Percentiles rank a stretch among this genome's conserved stretches.
Conservation (phyloP, 768 basidiomycete species). For the Calocybe indica region DNA sequence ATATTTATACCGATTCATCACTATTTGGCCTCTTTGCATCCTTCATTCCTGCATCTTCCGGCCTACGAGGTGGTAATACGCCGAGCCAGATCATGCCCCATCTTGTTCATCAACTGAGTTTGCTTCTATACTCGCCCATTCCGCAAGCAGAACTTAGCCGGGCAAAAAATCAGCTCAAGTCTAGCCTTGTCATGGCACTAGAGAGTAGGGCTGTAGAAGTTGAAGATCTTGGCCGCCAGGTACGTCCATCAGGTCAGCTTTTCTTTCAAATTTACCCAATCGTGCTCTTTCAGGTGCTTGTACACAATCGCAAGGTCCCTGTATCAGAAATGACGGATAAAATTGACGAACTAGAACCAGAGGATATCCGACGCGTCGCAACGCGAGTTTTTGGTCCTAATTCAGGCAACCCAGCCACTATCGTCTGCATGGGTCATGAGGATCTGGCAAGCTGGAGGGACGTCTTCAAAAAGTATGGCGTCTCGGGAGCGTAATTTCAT, state of each 20-base stretch:
- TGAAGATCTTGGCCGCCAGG: constrained; percentile 89
- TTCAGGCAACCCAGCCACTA: constrained; percentile 61
- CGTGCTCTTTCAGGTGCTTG: constrained; percentile 52
- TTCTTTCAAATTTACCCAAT: constrained; percentile 1
- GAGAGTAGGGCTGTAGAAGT: constrained; percentile 84
- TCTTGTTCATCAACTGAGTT: constrained; percentile 81
- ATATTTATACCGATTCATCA: constrained; percentile 92
- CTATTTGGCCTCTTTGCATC: constrained; percentile 90
- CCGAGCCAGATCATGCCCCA: constrained; percentile 74
- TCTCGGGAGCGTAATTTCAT: constrained; percentile 24
- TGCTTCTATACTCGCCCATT: constrained; percentile 66
- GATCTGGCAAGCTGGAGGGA: constrained; percentile 64
- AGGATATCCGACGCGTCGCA: constrained; percentile 73
- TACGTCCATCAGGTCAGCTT: constrained; percentile 15
- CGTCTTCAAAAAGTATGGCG: constrained; percentile 64
- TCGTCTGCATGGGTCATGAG: constrained; percentile 81
- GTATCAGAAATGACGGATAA: constrained; percentile 87
- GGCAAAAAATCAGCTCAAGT: constrained; percentile 95
- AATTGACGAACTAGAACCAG: constrained; percentile 70
- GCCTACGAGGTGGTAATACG: constrained; percentile 53
- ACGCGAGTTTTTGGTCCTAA: constrained; percentile 64
- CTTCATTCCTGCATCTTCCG: constrained; percentile 62
- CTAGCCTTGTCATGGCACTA: constrained; percentile 88
- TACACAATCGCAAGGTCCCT: constrained; percentile 81
- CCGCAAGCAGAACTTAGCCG: constrained; percentile 68